Evolutionary conservation across 2,329 filamentous ascomycete genomes (phyloP), one percentile per base, ranked within the genome.

Genomic region (Plenodomus biglobosus): DNA sequence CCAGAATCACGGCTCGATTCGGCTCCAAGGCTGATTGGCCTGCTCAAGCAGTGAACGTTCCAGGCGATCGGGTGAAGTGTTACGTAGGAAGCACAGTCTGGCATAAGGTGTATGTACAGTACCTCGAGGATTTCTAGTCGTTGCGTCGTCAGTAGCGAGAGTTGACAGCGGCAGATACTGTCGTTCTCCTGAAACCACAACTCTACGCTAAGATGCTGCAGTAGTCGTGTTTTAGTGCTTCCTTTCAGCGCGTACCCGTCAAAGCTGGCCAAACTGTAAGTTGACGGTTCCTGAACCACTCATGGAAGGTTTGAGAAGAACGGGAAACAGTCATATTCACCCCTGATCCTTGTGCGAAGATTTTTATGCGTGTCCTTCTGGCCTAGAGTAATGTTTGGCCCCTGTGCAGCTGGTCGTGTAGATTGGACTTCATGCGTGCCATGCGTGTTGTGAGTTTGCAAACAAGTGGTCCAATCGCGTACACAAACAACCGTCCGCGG

Each of bases 401-500:
- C 27, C 27, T 32, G 7, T 32, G 6, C 27, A 5, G 22, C 5
- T 24, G 22, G 22, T 24, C 22, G 22, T 24, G 22, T 24, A 24
- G 22, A 24, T 24, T 24, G 22, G 22, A 24, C 5, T 32, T 32
- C 8, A 32, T 32, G 27, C 27, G 8, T 32, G 27, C 27, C 8
- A 7, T 15, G 27, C 27, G 27, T 11, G 22, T 24, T 5, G 22
- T 24, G 22, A 24, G 22, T 10, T 5, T 24, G 22, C 22, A 24
- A 24, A 24, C 22, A 24, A 24, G n/a, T 45, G 40, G 39, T 42
- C 58, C 58, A 59, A 59, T 58, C 46, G 52, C 48, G 44, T 46
- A 48, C 39, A 50, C 51, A 50, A 50, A 56, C 53, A 46, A 45
- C 43, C 56, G 43, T 51, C 51, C 48, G 46, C 40, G 49, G 55